A percentile compares a stretch with the other conserved stretches of the same genome.
phyloP scores from a whole-genome alignment of 2,329 filamentous ascomycete species.

The Ophioceras dolichostomum region DNA sequence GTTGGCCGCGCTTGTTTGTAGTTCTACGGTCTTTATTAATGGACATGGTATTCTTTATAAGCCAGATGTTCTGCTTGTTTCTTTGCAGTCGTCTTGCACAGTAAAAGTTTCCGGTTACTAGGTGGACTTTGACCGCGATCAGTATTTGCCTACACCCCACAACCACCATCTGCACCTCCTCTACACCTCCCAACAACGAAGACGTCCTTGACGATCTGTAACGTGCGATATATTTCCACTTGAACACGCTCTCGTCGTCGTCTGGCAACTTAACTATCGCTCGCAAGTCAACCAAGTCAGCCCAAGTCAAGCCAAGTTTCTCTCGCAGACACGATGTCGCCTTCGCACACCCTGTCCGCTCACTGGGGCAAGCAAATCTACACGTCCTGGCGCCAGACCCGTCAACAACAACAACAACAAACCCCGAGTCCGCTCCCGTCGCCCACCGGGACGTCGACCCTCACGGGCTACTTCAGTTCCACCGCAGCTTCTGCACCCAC shows the following conservation, averaged over 20 bases:
- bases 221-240: neutral
- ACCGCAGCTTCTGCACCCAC: constrained; percentile 20
- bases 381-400: constrained; percentile 42
- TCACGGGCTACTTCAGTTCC: constrained; percentile 18
- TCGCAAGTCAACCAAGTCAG: too few relatives aligned
- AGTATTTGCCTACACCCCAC: too few relatives aligned
- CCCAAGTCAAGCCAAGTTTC: too few relatives aligned
- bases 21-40: neutral
- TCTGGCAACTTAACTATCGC: too few relatives aligned
- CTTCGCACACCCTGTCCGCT: constrained; percentile 49
- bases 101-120: too few relatives aligned
- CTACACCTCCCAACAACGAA: neutral
- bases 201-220: neutral
- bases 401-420: constrained; percentile 15
- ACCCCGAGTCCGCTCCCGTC: constrained; percentile 10
- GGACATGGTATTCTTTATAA: neutral
- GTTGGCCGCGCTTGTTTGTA: neutral
- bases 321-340: constrained; percentile 31
- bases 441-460: constrained; percentile 10
- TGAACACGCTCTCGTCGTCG: too few relatives aligned
- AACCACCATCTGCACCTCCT: too few relatives aligned
- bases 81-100: neutral
- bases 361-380: constrained; percentile 49
- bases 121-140: too few relatives aligned
- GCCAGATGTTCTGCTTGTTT: neutral